Conservation (phyloP, 805 yeast genomes). For the Lipomyces japonicus region DNA sequence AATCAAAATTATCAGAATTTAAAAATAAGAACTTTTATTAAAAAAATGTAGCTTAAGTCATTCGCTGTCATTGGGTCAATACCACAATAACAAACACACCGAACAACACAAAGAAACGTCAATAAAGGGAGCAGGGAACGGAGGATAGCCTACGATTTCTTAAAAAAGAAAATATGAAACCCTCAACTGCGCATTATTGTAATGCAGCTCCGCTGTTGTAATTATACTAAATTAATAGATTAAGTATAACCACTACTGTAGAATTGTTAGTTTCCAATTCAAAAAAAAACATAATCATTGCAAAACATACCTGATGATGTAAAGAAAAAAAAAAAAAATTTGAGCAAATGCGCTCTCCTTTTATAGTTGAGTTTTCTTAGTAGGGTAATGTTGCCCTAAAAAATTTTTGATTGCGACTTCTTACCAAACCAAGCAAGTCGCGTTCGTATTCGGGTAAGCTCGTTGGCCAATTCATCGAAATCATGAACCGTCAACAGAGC, state of each 20-base stretch:
- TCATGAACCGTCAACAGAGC: too few species aligned
- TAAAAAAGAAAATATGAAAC: conserved; percentile 17
- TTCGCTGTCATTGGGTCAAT: conserved; percentile 19
- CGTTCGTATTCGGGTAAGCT: too few species aligned
- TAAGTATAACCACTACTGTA: conserved; percentile 30
- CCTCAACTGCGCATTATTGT: conserved; percentile 28
- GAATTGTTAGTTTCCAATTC: background rate
- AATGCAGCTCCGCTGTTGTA: conserved; percentile 28
- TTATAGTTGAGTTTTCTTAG: too few species aligned
- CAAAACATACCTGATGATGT: conserved; percentile 27
- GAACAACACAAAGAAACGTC: conserved; percentile 17
- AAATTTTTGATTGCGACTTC: too few species aligned
- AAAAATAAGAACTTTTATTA: too few species aligned
- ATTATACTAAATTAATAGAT: conserved; percentile 23
- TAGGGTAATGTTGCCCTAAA: too few species aligned
- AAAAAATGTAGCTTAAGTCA: conserved; percentile 21
- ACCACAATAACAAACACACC: conserved; percentile 18
- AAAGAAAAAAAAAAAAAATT: conserved; percentile 20
- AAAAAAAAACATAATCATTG: too few species aligned
- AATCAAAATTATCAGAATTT: too few species aligned
- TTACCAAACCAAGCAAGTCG: too few species aligned
- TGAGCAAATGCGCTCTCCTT: too few species aligned
- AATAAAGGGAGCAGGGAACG: conserved; percentile 30
- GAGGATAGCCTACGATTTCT: conserved; percentile 28
- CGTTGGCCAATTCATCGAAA: too few species aligned